phyloP scores from a whole-genome alignment of 108 stramenopile genomes.

The Discostella pseudostelligera region DNA sequence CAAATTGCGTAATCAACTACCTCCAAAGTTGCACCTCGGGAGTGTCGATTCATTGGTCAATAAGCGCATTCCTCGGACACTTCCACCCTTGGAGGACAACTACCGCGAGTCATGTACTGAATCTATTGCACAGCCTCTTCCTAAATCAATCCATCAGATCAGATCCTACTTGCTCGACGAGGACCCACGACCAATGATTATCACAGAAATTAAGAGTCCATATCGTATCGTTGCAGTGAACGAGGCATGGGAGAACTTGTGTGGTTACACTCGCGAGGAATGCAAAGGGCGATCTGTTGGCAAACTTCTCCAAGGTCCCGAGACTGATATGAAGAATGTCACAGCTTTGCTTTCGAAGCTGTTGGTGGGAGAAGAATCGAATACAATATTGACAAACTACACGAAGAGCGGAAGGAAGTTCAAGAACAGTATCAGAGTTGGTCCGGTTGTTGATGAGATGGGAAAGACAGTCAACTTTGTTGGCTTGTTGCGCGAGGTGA shows the following conservation, averaged over 20 bases:
- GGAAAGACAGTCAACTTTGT: constrained; percentile 66
- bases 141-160: constrained; percentile 21
- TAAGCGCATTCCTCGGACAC: constrained; percentile 6
- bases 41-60: constrained; percentile 13
- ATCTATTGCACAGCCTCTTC: constrained; percentile 11
- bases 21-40: constrained; percentile 25
- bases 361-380: constrained; percentile 65
- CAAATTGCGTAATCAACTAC: constrained; percentile 12
- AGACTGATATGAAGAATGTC: constrained; percentile 54
- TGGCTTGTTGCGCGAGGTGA: constrained; percentile 71
- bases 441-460: constrained; percentile 55
- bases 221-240: constrained; percentile 75
- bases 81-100: constrained; percentile 6
- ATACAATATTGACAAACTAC: constrained; percentile 71
- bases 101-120: neutral
- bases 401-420: constrained; percentile 64
- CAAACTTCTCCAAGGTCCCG: constrained; percentile 57
- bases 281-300: constrained; percentile 60
- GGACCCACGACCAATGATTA: constrained; percentile 59
- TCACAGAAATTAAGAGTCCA: constrained; percentile 62
- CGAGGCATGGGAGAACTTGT: constrained; percentile 68
- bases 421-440: constrained; percentile 66
- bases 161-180: constrained; percentile 19
- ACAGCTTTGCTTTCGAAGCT: constrained; percentile 56
- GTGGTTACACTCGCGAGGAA: constrained; percentile 64